Evolutionary conservation across 306 rosid genomes (phyloP), one percentile per base, ranked within the genome.

Genomic region (Acacia acuminata): DNA sequence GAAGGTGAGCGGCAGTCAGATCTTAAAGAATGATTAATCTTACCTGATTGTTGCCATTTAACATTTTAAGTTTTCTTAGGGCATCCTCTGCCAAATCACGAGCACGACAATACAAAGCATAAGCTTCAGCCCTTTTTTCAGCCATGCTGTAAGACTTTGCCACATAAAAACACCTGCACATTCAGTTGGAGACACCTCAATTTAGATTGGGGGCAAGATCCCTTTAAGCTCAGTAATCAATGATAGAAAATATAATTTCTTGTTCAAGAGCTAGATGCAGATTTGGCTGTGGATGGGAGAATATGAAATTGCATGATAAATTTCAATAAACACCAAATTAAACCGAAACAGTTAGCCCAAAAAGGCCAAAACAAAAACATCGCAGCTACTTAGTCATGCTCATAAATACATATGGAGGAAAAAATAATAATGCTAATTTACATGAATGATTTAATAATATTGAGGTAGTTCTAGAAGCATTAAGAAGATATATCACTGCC

Each of bases 91-190:
- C 89, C 83, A 88, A 66, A 81, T 27, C 80, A 40, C 87, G 94
- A 81, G 97, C 97, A 79, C 82, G 97, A 73, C 88, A 79, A 67
- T 84, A 96, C 80, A 96, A 85, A 73, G 88, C 94, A 89, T 96
- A 92, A 17, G 98, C 99, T 88, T 96, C 99, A 47, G 85, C 90
- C 87, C 99, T 94, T 92, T 88, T 91, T 79, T 92, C 94, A 86
- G 99, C 98, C 88, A 88, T 77, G 86, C 99, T 87, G 83, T 96
- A 96, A 70, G 99, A 94, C 89, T 86, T 90, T 47, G 94, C 97
- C 70, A 96, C 89, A 87, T 92, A 96, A 87, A 96, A 96, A 88
- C 98, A 96, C 94, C 98, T 91, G 88, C 71, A 68, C 44, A 88
- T 71, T 71, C 47, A 60, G n/a, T 48, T 76, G 27, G 25, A 71